phyloP scores from a whole-genome alignment of 305 asterid genomes.

The Nicotiana rustica region DNA sequence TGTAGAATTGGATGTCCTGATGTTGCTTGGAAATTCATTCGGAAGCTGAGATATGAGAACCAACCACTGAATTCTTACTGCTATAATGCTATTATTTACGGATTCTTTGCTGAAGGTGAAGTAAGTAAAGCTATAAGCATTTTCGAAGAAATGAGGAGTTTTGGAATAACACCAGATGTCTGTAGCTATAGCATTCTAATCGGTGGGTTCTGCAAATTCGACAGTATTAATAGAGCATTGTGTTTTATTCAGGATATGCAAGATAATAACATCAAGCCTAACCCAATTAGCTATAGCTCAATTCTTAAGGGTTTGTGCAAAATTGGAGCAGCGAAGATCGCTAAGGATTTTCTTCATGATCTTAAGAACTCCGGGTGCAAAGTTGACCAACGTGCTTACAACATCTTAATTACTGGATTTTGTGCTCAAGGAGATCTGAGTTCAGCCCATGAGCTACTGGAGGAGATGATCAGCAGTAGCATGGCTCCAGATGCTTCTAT shows the following conservation, averaged over 20 bases:
- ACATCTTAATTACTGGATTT: constrained; percentile 37
- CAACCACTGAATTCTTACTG: constrained; percentile 61
- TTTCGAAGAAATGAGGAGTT: constrained; percentile 58
- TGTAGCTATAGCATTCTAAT: constrained; percentile 66
- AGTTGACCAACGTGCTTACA: constrained; percentile 57
- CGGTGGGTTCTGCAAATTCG: constrained; percentile 55
- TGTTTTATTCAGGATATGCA: constrained; percentile 57
- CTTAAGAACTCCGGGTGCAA: constrained; percentile 51
- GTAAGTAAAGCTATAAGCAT: constrained; percentile 49
- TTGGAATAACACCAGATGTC: constrained; percentile 57
- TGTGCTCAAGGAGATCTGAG: constrained; percentile 39
- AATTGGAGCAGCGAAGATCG: constrained; percentile 42
- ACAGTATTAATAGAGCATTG: constrained; percentile 47
- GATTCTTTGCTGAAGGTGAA: constrained; percentile 51
- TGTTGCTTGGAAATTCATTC: constrained; percentile 50
- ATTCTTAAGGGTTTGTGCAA: constrained; percentile 52
- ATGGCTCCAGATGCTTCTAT: constrained; percentile 42
- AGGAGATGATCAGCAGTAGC: constrained; percentile 47
- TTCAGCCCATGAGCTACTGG: constrained; percentile 39
- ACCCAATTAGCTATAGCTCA: constrained; percentile 58
- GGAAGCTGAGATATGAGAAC: constrained; percentile 41
- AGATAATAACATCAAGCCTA: constrained; percentile 48
- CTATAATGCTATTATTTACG: constrained; percentile 63
- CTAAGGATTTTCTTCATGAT: constrained; percentile 51
- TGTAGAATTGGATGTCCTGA: constrained; percentile 57